These are phyloP conservation scores for Xylaria multiplex DNA, from an alignment of 2,329 filamentous ascomycete species.

Conservation along the genomic window DNA sequence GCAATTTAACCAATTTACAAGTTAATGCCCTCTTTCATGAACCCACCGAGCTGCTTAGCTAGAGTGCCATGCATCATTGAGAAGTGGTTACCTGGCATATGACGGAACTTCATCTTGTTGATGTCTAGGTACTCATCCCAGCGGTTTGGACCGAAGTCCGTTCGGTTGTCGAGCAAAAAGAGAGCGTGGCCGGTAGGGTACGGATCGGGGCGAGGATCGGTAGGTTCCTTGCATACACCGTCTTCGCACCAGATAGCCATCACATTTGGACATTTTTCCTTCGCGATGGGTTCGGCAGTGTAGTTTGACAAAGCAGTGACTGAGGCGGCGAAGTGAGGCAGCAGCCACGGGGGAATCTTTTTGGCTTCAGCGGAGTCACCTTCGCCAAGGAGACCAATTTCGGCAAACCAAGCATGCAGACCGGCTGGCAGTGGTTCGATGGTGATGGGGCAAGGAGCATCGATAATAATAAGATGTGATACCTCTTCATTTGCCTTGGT, in stretches of 20 bases:
- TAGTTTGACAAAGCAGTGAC: constrained; percentile 76
- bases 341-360: constrained; percentile 76
- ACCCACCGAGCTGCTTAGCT: constrained; percentile 47
- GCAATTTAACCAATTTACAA: constrained; percentile 30
- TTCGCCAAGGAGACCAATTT: constrained; percentile 75
- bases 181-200: constrained; percentile 69
- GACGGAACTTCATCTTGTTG: constrained; percentile 69
- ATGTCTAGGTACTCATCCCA: constrained; percentile 73
- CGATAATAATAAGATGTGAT: constrained; percentile 70
- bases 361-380: constrained; percentile 59
- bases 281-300: constrained; percentile 70
- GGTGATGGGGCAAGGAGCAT: constrained; percentile 72
- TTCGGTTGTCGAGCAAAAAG: constrained; percentile 78
- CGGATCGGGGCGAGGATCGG: constrained; percentile 71
- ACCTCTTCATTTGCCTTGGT: constrained; percentile 66
- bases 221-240: constrained; percentile 74
- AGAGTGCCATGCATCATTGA: constrained; percentile 75
- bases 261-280: constrained; percentile 67
- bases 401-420: constrained; percentile 77
- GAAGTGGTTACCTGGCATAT: constrained; percentile 80
- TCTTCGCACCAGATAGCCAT: constrained; percentile 78
- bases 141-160: constrained; percentile 75
- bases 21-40: constrained; percentile 49
- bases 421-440: constrained; percentile 74
- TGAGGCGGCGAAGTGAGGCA: constrained; percentile 76